A percentile compares a stretch with the other conserved stretches of the same genome.
phyloP scores from a whole-genome alignment of 768 basidiomycete genomes.

The Hygrophorus russula region DNA sequence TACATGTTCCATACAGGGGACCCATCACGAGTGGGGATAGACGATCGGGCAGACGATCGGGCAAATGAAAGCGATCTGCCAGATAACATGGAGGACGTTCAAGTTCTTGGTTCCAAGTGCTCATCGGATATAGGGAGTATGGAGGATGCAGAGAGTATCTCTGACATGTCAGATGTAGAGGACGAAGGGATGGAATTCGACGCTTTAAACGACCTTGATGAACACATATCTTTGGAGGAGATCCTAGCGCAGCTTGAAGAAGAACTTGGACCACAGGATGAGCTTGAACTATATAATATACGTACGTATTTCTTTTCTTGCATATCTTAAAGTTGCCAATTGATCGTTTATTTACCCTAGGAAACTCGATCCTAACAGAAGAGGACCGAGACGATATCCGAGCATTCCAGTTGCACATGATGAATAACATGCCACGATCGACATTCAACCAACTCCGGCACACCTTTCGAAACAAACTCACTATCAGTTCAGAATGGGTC shows the following conservation, averaged over 20 bases:
- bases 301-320: neutral
- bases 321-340: neutral
- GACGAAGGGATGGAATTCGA: too few species aligned
- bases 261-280: neutral
- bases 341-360: slow-evolving; percentile 4
- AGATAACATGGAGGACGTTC: too few species aligned
- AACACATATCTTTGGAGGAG: slow-evolving; percentile 1
- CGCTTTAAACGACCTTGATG: too few species aligned
- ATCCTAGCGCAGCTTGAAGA: slow-evolving; percentile 5
- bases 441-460: slow-evolving; percentile 17
- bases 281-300: slow-evolving; percentile 4
- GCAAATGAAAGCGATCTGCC: too few species aligned
- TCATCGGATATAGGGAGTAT: too few species aligned
- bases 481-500: slow-evolving; percentile 16
- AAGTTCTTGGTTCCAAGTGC: too few species aligned
- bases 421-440: slow-evolving; percentile 14
- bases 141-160: too few species aligned
- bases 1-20: too few species aligned
- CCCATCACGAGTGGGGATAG: too few species aligned
- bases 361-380: slow-evolving; percentile 11
- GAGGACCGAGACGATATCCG: slow-evolving; percentile 18
- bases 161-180: too few species aligned
- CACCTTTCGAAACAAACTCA: slow-evolving; percentile 14
- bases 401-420: slow-evolving; percentile 14
- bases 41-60: too few species aligned